phyloP scores from a whole-genome alignment of 2,329 filamentous ascomycete species.

The Ophiostoma sp. region DNA sequence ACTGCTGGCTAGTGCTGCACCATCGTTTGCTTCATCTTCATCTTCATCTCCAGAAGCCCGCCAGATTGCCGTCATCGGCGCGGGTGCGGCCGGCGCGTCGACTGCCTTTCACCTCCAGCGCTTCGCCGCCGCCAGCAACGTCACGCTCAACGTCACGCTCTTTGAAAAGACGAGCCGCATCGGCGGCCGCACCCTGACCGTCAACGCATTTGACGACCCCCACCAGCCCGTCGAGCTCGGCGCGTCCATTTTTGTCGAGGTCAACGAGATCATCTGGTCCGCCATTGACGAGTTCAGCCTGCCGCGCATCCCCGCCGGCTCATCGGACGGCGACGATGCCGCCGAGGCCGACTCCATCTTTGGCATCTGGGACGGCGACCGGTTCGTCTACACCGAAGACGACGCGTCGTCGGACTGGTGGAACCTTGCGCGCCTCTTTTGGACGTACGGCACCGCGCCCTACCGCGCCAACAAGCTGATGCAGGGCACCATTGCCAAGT shows the following conservation, averaged over 20 bases:
- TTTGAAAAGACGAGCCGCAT: slow-evolving; percentile 75
- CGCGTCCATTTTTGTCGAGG: slow-evolving; percentile 82
- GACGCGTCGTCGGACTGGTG: slow-evolving; percentile 64
- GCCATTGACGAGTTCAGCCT: slow-evolving; percentile 70
- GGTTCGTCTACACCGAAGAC: slow-evolving; percentile 64
- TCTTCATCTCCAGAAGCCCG: background rate
- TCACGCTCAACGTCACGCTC: slow-evolving; percentile 72
- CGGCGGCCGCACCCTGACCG: slow-evolving; percentile 82
- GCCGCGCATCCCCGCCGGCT: slow-evolving; percentile 39
- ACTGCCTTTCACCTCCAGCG: slow-evolving; percentile 75
- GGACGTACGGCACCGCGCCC: slow-evolving; percentile 79
- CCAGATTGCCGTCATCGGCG: slow-evolving; percentile 46
- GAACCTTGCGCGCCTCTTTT: slow-evolving; percentile 72
- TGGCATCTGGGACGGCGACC: slow-evolving; percentile 77
- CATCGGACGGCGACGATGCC: slow-evolving; percentile 37
- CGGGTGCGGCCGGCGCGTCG: slow-evolving; percentile 82
- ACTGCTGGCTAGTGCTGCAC: background rate
- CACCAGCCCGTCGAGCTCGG: slow-evolving; percentile 73
- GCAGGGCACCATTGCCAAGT: slow-evolving; percentile 63
- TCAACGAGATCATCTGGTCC: slow-evolving; percentile 76
- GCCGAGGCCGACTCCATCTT: slow-evolving; percentile 43
- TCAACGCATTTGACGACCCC: slow-evolving; percentile 66
- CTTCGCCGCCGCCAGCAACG: slow-evolving; percentile 57
- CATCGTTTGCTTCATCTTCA: background rate
- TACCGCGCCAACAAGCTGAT: slow-evolving; percentile 68